Conservation (phyloP, 768 basidiomycete genomes). For the Trametes cinnabarina region DNA sequence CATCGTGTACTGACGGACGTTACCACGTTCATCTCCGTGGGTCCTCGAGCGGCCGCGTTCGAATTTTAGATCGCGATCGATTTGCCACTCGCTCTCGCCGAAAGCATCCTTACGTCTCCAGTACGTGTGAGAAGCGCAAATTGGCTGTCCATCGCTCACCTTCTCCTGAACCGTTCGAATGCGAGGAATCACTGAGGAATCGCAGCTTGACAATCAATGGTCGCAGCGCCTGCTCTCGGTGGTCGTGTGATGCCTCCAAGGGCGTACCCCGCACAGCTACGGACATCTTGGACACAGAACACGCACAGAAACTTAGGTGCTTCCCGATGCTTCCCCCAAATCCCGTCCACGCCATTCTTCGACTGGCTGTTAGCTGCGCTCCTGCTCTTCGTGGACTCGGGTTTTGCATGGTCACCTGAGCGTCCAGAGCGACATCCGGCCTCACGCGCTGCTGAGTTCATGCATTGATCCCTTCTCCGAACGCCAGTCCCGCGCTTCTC, state of each 20-base stretch:
- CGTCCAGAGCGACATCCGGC: neutral
- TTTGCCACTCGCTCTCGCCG: neutral
- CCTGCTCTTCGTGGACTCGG: neutral
- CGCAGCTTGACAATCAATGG: neutral
- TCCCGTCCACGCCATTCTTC: too few species aligned
- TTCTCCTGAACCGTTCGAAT: slow-evolving; percentile 6
- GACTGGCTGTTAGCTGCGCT: too few species aligned
- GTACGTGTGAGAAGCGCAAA: neutral
- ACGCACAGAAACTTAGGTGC: too few species aligned
- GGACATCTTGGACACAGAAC: too few species aligned
- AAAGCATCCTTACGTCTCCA: neutral
- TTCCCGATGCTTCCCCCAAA: too few species aligned
- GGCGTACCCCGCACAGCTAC: neutral
- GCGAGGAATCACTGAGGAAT: neutral
- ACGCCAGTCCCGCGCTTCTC: neutral
- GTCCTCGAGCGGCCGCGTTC: neutral
- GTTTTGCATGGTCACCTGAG: neutral
- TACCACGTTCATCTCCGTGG: neutral
- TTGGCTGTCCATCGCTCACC: neutral
- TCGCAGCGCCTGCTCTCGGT: neutral
- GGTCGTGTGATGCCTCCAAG: slow-evolving; percentile 6
- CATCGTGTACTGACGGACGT: neutral
- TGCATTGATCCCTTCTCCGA: neutral
- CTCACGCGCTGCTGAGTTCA: neutral
- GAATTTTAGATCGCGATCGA: slow-evolving; percentile 1